These are phyloP conservation scores for Phoma herbarum DNA, from an alignment of 2,329 filamentous ascomycete genomes.

Conservation along the genomic window DNA sequence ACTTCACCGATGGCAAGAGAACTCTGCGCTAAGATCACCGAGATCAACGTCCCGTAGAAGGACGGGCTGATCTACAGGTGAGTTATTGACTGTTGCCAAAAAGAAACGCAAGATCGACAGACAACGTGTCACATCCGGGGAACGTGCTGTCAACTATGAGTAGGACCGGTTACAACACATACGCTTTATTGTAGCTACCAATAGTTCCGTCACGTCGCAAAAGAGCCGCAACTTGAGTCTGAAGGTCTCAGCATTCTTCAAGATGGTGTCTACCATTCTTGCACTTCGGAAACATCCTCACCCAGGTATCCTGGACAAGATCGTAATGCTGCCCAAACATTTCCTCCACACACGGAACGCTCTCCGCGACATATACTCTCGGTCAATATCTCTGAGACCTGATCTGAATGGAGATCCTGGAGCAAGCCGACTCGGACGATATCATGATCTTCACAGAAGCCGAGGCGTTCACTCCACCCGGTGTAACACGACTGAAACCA, in stretches of 20 bases:
- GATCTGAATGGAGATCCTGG: neutral
- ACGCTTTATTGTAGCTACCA: neutral
- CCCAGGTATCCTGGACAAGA: neutral
- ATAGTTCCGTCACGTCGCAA: neutral
- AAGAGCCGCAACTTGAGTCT: neutral
- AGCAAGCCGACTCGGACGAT: neutral
- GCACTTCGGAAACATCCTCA: neutral
- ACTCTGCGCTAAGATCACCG: neutral
- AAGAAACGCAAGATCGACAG: neutral
- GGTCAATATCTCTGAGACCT: neutral
- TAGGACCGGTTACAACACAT: neutral
- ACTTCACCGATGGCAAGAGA: neutral
- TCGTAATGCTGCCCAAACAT: neutral
- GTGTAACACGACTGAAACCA: constrained; percentile 22
- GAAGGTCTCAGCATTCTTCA: too few species aligned
- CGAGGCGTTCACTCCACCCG: constrained; percentile 9
- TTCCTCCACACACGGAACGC: neutral
- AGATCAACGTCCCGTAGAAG: neutral
- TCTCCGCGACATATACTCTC: neutral
- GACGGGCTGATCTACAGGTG: neutral
- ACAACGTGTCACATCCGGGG: neutral
- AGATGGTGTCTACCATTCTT: neutral
- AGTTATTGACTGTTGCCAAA: neutral
- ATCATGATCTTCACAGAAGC: constrained; percentile 2
- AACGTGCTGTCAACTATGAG: neutral